Evolutionary conservation across 192 early-diverging fungal species (phyloP).

Genomic region (Rhizophagus sp.): DNA sequence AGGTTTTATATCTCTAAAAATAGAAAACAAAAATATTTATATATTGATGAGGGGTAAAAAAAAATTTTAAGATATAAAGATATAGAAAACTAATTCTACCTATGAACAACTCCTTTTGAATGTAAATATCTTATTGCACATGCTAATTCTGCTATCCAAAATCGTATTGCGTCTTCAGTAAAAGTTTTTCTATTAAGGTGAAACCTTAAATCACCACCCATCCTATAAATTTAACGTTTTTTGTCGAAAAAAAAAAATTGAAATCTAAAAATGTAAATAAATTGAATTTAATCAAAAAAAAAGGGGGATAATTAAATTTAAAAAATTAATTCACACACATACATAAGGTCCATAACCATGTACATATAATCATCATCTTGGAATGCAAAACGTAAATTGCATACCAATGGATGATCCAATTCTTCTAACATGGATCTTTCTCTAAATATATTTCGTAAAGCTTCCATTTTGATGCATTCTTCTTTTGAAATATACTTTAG

Average conservation of each 20-base stretch:
- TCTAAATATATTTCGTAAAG: conserved; percentile 79
- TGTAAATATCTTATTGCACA: conserved; percentile 86
- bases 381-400: conserved; percentile 85
- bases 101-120: conserved; percentile 78
- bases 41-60: too few relatives aligned
- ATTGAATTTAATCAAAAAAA: conserved; percentile 10
- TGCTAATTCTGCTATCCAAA: conserved; percentile 89
- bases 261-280: background rate
- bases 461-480: conserved; percentile 83
- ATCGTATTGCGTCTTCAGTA: conserved; percentile 75
- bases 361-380: conserved; percentile 89
- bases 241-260: background rate
- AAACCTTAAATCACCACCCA: conserved; percentile 84
- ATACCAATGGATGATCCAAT: conserved; percentile 66
- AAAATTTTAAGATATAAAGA: too few relatives aligned
- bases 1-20: conserved; percentile 83
- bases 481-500: conserved; percentile 88
- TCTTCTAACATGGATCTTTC: conserved; percentile 79
- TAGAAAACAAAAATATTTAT: background rate
- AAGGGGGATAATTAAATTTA: background rate
- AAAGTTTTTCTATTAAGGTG: conserved; percentile 71
- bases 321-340: conserved; percentile 33
- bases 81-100: conserved; percentile 37
- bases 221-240: conserved; percentile 39
- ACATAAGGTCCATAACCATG: conserved; percentile 89